These are phyloP conservation scores for Colletotrichum sp. DNA, from an alignment of 2,329 filamentous ascomycete species.

Conservation along the genomic window DNA sequence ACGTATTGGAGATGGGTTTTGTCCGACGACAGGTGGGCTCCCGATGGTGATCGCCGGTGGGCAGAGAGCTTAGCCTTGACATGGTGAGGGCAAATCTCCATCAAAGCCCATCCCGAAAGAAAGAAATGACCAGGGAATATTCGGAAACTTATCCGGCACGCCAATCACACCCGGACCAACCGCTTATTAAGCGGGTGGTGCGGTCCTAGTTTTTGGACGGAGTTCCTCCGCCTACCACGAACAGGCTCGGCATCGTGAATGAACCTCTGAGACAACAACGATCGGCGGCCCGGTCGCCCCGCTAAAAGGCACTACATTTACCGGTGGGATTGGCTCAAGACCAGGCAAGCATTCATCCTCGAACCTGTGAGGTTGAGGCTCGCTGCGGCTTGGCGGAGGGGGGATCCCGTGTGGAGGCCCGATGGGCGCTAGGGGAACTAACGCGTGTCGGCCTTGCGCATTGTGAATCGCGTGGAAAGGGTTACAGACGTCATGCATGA, in stretches of 20 bases:
- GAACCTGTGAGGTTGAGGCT: background rate
- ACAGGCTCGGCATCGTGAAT: background rate
- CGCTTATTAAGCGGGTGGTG: slow-evolving; percentile 3
- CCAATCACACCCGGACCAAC: background rate
- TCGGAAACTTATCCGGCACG: background rate
- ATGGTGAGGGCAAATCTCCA: background rate
- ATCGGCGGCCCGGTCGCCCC: background rate
- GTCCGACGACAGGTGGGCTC: background rate
- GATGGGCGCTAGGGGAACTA: background rate
- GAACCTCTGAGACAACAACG: background rate
- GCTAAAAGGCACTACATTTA: background rate
- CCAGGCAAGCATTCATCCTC: background rate
- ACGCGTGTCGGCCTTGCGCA: background rate
- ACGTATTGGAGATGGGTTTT: background rate
- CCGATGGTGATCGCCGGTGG: background rate
- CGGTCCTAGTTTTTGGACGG: background rate
- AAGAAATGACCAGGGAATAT: background rate
- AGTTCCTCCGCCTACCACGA: background rate
- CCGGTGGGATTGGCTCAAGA: background rate
- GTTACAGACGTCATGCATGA: background rate
- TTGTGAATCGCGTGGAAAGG: background rate
- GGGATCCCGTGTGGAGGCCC: background rate
- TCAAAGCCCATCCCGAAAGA: background rate
- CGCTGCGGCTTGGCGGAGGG: background rate
- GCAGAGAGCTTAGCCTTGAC: background rate